phyloP scores from a whole-genome alignment of 108 stramenopile species.

The Chaetoceros muelleri region DNA sequence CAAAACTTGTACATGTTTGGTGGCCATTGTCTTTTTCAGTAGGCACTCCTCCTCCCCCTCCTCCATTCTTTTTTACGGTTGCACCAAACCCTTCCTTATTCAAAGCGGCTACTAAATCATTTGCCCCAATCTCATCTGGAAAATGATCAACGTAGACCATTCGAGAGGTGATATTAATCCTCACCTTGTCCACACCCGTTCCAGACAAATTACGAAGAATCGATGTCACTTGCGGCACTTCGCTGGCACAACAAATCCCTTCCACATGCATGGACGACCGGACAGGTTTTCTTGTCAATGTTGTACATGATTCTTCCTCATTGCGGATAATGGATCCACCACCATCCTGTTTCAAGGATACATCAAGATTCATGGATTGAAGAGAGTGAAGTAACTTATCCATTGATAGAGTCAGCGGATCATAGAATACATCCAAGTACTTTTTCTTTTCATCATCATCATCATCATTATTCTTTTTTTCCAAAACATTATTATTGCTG shows the following conservation, averaged over 20 bases:
- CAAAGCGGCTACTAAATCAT: constrained; percentile 30
- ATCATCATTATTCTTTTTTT: too few relatives aligned
- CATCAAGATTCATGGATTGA: not conserved
- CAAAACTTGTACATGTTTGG: too few relatives aligned
- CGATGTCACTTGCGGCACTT: constrained; percentile 49
- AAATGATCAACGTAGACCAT: constrained; percentile 70
- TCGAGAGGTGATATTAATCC: constrained; percentile 71
- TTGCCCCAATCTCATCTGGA: constrained; percentile 23
- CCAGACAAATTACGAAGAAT: constrained; percentile 43
- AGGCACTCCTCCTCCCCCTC: constrained; percentile 3
- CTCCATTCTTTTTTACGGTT: constrained; percentile 48
- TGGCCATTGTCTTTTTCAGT: too few relatives aligned
- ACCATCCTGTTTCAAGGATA: not conserved
- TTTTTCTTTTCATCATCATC: not conserved
- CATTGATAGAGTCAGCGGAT: constrained; percentile 9
- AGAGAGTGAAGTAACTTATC: constrained; percentile 7
- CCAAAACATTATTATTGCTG: too few relatives aligned
- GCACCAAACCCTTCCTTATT: constrained; percentile 48
- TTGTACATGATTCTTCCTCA: not conserved
- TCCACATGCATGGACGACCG: constrained; percentile 34
- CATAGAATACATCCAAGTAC: not conserved
- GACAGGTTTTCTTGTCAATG: constrained; percentile 8
- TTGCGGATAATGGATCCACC: not conserved
- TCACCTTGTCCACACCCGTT: constrained; percentile 46
- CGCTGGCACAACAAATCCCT: constrained; percentile 77